Evolutionary conservation across 176 grass and related monocot species (phyloP).

Genomic region (Triticum turgidum): DNA sequence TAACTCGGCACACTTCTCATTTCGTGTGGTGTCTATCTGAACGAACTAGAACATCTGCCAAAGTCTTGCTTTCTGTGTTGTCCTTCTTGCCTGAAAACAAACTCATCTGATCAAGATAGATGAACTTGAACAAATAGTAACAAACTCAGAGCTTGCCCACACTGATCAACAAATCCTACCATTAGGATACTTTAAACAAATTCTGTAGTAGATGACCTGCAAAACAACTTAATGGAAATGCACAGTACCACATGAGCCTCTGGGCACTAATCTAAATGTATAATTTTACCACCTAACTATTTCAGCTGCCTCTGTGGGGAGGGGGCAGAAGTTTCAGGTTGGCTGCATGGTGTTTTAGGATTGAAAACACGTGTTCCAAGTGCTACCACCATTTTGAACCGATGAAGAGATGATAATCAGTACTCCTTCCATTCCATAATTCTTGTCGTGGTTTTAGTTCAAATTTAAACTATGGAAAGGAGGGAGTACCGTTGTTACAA

Average conservation of each 20-base stretch:
- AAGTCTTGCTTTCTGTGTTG: background rate
- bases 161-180: background rate
- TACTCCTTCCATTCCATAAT: too few species aligned
- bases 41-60: too few species aligned
- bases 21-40: background rate
- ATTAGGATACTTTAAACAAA: background rate
- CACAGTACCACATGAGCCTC: background rate
- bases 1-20: background rate
- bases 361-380: too few species aligned
- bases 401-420: too few species aligned
- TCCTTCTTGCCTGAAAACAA: background rate
- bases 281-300: too few species aligned
- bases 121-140: background rate
- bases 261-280: background rate
- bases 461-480: too few species aligned
- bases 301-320: too few species aligned
- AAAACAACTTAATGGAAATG: background rate
- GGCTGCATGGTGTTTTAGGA: too few species aligned
- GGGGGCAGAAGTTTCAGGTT: too few species aligned
- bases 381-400: too few species aligned
- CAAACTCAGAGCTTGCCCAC: background rate
- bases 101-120: background rate
- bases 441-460: too few species aligned
- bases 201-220: background rate
- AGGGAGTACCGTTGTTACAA: too few species aligned